Evolutionary conservation across 2,329 filamentous ascomycete genomes (phyloP).

Genomic region (Xylaria sp.): DNA sequence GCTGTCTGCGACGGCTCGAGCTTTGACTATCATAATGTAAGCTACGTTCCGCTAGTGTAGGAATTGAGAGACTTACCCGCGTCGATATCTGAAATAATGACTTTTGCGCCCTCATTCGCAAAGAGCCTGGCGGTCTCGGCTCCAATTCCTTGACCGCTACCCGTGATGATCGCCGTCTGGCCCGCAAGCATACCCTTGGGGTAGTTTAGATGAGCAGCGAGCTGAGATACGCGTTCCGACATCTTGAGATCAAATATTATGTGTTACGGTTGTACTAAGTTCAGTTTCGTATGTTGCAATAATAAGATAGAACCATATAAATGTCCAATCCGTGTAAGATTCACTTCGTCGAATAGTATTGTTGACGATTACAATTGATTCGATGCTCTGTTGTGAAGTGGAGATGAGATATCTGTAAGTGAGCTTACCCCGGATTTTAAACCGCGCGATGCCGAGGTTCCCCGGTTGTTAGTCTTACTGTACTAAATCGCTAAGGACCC

Average conservation of each 20-base stretch:
- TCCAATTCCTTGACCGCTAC: conserved; percentile 86
- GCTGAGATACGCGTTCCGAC: conserved; percentile 73
- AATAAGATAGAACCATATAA: neutral
- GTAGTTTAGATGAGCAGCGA: conserved; percentile 83
- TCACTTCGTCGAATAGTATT: neutral
- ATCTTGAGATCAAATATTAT: conserved; percentile 46
- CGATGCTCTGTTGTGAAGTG: conserved; percentile 3
- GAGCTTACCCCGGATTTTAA: conserved; percentile 18
- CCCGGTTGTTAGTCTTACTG: conserved; percentile 2
- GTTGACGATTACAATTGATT: neutral
- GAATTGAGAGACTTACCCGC: conserved; percentile 58
- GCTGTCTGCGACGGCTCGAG: conserved; percentile 70
- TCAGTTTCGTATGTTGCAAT: neutral
- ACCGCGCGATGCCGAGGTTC: conserved; percentile 10
- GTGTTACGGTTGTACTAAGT: neutral
- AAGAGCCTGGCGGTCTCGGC: conserved; percentile 85
- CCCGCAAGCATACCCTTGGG: conserved; percentile 80
- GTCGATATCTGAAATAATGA: conserved; percentile 87
- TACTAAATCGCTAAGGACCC: neutral
- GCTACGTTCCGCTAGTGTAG: conserved; percentile 6
- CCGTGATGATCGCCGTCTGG: conserved; percentile 88
- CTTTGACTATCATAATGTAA: conserved; percentile 66
- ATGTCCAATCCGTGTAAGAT: neutral
- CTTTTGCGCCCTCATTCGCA: conserved; percentile 87
- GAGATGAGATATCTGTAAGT: neutral